Evolutionary conservation across 176 grass and related monocot species (phyloP), one percentile per base, ranked within the genome.

Genomic region (Musa beccarii): DNA sequence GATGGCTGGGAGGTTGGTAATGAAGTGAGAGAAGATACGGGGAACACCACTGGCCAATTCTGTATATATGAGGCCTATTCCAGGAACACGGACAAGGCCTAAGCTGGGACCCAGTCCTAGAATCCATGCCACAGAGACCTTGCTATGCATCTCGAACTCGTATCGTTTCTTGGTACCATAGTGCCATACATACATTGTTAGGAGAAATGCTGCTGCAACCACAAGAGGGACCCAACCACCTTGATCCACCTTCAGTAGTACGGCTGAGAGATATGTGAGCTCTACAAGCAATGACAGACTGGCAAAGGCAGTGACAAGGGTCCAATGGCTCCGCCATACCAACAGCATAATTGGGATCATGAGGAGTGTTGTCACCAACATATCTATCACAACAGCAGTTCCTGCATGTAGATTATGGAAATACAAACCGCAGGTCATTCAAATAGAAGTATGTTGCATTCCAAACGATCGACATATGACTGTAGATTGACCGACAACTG

Each of bases 41-140:
- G 96, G 96, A 19, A 99, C 96, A 0, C 96, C 96, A 16, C 91
- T 94, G 12, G 96, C 96, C 43, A 99, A 85, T 55, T 99, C 96
- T 10, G 89, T 99, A 81, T 95, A 99, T 56, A 99, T 91, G 53
- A 99, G 89, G 1, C 96, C 96, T 10, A 99, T 95, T 50, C 96
- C 96, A 2, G 96, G 96, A 21, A 99, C 96, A 25, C 96, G 78
- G 25, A 99, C 96, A 11, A 99, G 73, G 11, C 96, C 96, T 2
- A 99, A 86, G 86, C 96, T 92, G 5, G 96, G 91, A 9, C 96
- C 96, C 0, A 99, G 88, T 11, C 96, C 91, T 9, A 99, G 79
- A 55, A 99, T 99, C 96, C 96, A 99, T 19, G 96, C 96, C 96
- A 99, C 88, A 0, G 96, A 99, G 17, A 99, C 96, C 81, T 99